Percentiles rank a stretch among this genome's conserved stretches.
Conservation (phyloP, 805 yeast genomes). For the Teunomyces kruisii region DNA sequence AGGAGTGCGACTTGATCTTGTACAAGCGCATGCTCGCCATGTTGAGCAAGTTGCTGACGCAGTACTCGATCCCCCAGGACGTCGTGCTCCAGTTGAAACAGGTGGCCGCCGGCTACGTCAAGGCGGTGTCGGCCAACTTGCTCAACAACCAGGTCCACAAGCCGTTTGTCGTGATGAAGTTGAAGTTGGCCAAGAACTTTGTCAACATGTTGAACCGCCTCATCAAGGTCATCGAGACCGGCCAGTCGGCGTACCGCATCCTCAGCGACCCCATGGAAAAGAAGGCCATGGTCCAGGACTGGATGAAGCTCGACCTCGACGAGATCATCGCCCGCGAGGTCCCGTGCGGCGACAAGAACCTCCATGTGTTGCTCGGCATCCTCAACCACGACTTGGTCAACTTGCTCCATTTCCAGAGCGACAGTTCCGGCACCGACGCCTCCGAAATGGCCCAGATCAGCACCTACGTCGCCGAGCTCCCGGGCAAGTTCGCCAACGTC, state of each 20-base stretch:
- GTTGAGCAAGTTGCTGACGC: slow-evolving; percentile 61
- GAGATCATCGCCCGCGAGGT: slow-evolving; percentile 49
- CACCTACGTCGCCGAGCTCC: slow-evolving; percentile 38
- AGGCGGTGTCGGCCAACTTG: slow-evolving; percentile 41
- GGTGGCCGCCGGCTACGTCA: slow-evolving; percentile 50
- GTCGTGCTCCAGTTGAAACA: slow-evolving; percentile 55
- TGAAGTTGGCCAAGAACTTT: slow-evolving; percentile 54
- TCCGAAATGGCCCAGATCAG: slow-evolving; percentile 16
- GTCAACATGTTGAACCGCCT: slow-evolving; percentile 53
- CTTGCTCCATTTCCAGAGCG: slow-evolving; percentile 5
- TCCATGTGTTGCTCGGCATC: slow-evolving; percentile 25
- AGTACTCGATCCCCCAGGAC: slow-evolving; percentile 50
- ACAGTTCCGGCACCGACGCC: neutral
- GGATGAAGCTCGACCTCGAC: slow-evolving; percentile 52
- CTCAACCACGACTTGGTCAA: slow-evolving; percentile 28
- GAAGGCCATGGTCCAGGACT: slow-evolving; percentile 54
- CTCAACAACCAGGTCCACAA: slow-evolving; percentile 45
- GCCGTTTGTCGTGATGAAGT: slow-evolving; percentile 50
- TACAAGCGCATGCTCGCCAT: slow-evolving; percentile 55
- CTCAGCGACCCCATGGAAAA: slow-evolving; percentile 44
- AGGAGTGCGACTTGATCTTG: slow-evolving; percentile 63
- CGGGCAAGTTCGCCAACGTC: slow-evolving; percentile 47
- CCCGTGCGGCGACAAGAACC: slow-evolving; percentile 44
- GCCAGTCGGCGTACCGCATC: slow-evolving; percentile 48
- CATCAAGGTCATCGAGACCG: slow-evolving; percentile 53